Base-by-base conservation (phyloP, 2,329 filamentous ascomycete species). In the Fusarium palustre region DNA sequence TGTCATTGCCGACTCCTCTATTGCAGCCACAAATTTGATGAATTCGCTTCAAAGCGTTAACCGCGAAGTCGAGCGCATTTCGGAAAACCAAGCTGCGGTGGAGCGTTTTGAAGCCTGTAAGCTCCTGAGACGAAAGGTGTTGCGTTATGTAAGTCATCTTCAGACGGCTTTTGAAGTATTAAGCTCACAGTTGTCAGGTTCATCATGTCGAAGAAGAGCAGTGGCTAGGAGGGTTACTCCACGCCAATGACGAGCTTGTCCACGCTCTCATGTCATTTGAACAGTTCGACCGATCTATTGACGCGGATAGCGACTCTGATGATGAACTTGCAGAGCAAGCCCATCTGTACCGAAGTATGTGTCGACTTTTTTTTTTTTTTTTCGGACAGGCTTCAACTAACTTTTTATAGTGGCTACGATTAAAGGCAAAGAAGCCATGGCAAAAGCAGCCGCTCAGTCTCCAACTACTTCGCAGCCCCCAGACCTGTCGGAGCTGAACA, bases 211-310 rank as follows among this genome's bases (percentile, higher is more conserved):
- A 97, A 77, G 91, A 90, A 11, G 95, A 98, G 76, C 90, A 98
- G 75, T 97, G 92, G 85, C 90, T 99, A 11, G 96, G 95, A 42
- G 91, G 93, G 64, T 85, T 99, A 7, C 89, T 99, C 20, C 93
- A 96, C 75, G 94, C 95, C 69, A 98, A 99, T 75, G 96, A 99
- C 74, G 92, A 97, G 79, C 90, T 99, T n/a, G 92, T 98, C 41
- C 91, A 91, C 66, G 93, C 94, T 2, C 85, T 99, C 59, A 97
- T 97, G 88, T 92, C 94, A 0, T 99, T 94, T 76, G 95, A 98
- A 80, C 92, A 97, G 73, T 88, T 98, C 68, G 95, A 99, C 77
- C 90, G 91, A 64, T 94, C 92, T 48, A 92, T 95, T 68, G 91
- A 93, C 69, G 89, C 89, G 8, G 90, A 92, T 76, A 91, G 88